Evolutionary conservation across 2,329 filamentous ascomycete species (phyloP).

Genomic region (Tolypocladium guangdongense): DNA sequence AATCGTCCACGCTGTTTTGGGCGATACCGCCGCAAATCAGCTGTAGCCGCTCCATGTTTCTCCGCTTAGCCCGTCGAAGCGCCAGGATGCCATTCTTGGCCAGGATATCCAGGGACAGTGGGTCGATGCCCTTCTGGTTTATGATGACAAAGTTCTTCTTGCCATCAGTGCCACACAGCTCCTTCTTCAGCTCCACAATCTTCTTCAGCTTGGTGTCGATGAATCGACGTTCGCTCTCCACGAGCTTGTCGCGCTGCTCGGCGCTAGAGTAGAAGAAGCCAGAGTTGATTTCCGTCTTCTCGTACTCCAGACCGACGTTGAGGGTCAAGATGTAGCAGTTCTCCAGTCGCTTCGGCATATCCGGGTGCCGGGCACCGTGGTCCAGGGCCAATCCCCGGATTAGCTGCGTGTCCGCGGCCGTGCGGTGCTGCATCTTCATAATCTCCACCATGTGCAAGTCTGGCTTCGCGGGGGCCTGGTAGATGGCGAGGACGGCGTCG

Average conservation of each 20-base stretch:
- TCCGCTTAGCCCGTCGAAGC: slow-evolving; percentile 85
- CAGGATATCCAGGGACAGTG: slow-evolving; percentile 85
- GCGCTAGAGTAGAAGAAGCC: slow-evolving; percentile 97
- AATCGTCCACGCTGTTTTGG: slow-evolving; percentile 93
- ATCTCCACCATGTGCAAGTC: slow-evolving; percentile 99
- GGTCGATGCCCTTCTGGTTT: slow-evolving; percentile 99
- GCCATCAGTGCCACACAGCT: slow-evolving; percentile 84
- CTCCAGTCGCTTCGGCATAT: slow-evolving; percentile 94
- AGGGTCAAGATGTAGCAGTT: slow-evolving; percentile 92
- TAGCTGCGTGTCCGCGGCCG: slow-evolving; percentile 88
- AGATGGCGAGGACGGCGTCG: slow-evolving; percentile 90
- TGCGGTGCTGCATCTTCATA: slow-evolving; percentile 99
- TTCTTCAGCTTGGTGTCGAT: slow-evolving; percentile 95
- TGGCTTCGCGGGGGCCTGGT: slow-evolving; percentile 79
- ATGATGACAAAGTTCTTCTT: slow-evolving; percentile 96
- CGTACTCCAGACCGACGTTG: slow-evolving; percentile 95
- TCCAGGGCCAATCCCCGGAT: slow-evolving; percentile 89
- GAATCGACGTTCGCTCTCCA: slow-evolving; percentile 91
- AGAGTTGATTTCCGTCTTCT: slow-evolving; percentile 98
- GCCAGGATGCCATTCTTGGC: slow-evolving; percentile 98
- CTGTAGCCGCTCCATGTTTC: slow-evolving; percentile 98
- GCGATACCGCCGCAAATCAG: slow-evolving; percentile 83
- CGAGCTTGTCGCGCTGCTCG: slow-evolving; percentile 93
- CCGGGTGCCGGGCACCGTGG: slow-evolving; percentile 90
- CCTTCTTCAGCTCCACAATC: slow-evolving; percentile 96